These are phyloP conservation scores for Brassica carinata DNA, from an alignment of 345 rosid genomes.

Conservation along the genomic window DNA sequence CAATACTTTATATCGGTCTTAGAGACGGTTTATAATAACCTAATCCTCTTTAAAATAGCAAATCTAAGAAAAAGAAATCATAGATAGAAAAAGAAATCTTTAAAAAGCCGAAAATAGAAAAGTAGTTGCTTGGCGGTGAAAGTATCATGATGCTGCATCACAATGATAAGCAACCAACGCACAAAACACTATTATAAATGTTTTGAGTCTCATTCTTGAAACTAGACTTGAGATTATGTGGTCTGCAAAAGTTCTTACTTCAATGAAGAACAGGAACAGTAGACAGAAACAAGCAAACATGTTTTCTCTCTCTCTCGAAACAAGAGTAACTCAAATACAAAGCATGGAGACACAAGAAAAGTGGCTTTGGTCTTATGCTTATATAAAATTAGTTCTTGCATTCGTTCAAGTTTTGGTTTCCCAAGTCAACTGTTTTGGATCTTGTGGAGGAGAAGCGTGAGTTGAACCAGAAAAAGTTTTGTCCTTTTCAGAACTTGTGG, in stretches of 20 bases:
- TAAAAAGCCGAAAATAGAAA: no score
- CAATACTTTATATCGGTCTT: no score
- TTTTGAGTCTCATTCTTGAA: background rate
- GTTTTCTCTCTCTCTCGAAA: conserved; percentile 6
- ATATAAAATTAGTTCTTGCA: no score
- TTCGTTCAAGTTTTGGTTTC: conserved; percentile 26
- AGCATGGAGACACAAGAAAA: background rate
- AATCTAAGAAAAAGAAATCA: no score
- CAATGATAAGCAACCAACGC: background rate
- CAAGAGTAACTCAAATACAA: conserved; percentile 2
- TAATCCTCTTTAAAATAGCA: no score
- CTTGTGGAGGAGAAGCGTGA: no score
- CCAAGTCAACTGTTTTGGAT: conserved; percentile 31
- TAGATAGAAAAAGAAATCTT: no score
- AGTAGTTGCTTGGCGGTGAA: no score
- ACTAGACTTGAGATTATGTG: background rate
- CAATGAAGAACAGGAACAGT: conserved; percentile 22
- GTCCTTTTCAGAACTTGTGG: conserved; percentile 31
- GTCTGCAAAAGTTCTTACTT: conserved; percentile 23
- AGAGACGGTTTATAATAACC: no score
- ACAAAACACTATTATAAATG: background rate
- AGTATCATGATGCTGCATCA: no score
- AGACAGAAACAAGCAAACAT: conserved; percentile 10
- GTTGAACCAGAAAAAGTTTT: background rate
- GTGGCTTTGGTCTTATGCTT: conserved; percentile 19